Evolutionary conservation across 768 basidiomycete genomes (phyloP), one percentile per base, ranked within the genome.

Genomic region (Collybiopsis luxurians): DNA sequence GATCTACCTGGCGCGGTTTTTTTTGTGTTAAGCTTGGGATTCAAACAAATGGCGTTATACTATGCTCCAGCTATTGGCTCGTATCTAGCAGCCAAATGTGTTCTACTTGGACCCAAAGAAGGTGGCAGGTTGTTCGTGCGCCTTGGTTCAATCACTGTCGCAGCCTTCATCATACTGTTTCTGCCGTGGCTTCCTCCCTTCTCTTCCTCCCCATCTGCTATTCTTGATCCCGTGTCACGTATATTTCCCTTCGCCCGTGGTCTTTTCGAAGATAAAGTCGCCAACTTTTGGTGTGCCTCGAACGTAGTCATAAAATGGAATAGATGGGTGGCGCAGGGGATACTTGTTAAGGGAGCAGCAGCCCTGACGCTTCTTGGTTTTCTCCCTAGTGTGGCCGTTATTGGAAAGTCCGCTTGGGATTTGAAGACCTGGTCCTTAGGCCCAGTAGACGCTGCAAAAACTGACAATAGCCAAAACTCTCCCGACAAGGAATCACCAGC

Each of bases 1-100:
- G 95, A 98, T 66, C 69, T 89, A 2, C 60, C 86, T 1, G 96
- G 90, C 4, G 90, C 92, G 3, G 66, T 91, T 15, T 83, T 76
- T 56, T 96, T 98, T 62, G 89, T 92, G 4, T 73, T 86, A n/a
- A 89, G 90, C 60, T 79, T 98, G 19, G 82, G 89, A 2, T 95
- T 96, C 78, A 97, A 97, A 70, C 95, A 98, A 67, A 97, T 98
- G 95, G 88, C 92, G 2, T 74, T 97, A 26, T 96, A 97, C 67
- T 98, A 95, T 67, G 89, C 92, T 0, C 93, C 95, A 1, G 94
- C 89, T 0, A 82, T 98, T n/a, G 95, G 93, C 36, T 83, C 88
- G 0, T 98, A 95, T 70, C 75, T 97, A 5, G 71, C 96, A 2
- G 94, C 91, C 4, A 97, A 93, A 73, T 97, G 96, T 64, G 58